Evolutionary conservation across 306 rosid species (phyloP).

Genomic region (Castanospermum australe): DNA sequence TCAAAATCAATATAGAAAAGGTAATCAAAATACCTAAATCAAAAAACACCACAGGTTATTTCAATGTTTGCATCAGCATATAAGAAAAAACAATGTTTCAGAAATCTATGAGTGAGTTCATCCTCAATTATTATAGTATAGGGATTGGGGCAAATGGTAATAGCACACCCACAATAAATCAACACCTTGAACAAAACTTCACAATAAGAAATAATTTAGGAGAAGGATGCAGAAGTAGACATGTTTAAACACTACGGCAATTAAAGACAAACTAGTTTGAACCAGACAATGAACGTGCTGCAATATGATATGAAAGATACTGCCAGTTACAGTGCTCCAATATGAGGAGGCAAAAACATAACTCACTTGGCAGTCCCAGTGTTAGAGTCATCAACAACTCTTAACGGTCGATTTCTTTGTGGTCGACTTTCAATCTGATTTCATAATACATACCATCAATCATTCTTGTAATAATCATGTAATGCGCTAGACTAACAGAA

Average conservation of each 20-base stretch:
- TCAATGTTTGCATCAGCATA: constrained; percentile 11
- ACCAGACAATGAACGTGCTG: background rate
- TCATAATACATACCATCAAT: constrained; percentile 7
- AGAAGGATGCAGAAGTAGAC: background rate
- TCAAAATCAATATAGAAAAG: constrained; percentile 61
- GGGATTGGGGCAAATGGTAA: background rate
- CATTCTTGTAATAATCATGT: background rate
- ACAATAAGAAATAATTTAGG: background rate
- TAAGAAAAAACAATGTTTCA: background rate
- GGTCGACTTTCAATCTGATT: constrained; percentile 66
- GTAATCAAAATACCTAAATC: constrained; percentile 52
- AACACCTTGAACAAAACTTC: background rate
- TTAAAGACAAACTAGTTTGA: constrained; percentile 12
- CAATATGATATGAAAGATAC: background rate
- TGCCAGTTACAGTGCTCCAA: background rate
- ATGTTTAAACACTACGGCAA: background rate
- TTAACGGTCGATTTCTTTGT: constrained; percentile 53
- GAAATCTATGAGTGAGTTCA: background rate
- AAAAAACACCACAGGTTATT: background rate
- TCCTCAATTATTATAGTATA: background rate
- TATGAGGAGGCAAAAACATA: background rate
- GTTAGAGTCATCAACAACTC: constrained; percentile 60
- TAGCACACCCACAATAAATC: background rate
- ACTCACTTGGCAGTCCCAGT: constrained; percentile 54
- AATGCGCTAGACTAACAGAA: constrained; percentile 19